Evolutionary conservation across 495 filamentous ascomycete species (phyloP).

Genomic region (Echria macrotheca): DNA sequence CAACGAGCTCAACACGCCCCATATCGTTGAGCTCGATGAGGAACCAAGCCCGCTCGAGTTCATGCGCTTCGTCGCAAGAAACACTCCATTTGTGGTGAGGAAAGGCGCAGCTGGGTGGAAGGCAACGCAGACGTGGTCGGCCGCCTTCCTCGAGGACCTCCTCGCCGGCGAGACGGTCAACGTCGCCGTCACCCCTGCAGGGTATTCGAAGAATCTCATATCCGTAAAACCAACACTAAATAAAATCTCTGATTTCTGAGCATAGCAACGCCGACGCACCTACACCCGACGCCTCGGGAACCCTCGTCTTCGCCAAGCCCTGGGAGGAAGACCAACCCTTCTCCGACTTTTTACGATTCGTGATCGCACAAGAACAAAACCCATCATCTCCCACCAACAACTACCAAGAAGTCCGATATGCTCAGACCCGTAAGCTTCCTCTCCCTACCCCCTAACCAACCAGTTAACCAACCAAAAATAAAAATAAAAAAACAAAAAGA

Average conservation of each 20-base stretch:
- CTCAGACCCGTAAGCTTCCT: conserved; percentile 47
- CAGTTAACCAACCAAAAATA: background rate
- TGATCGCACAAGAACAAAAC: conserved; percentile 36
- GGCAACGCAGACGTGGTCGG: conserved; percentile 55
- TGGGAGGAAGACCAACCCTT: conserved; percentile 49
- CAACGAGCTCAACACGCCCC: conserved; percentile 58
- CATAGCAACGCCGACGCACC: conserved; percentile 58
- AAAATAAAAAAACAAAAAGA: conserved; percentile 33
- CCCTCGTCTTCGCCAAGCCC: conserved; percentile 51
- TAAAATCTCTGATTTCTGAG: background rate
- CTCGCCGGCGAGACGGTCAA: conserved; percentile 53
- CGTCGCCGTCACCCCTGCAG: conserved; percentile 64
- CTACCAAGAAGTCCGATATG: conserved; percentile 42
- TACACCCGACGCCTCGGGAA: conserved; percentile 27
- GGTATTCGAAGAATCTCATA: conserved; percentile 48
- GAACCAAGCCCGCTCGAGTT: conserved; percentile 67
- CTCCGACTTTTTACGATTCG: conserved; percentile 39
- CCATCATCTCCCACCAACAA: conserved; percentile 20
- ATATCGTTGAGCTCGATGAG: conserved; percentile 51
- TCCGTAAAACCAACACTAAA: background rate
- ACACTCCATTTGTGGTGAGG: conserved; percentile 65
- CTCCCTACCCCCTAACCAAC: background rate
- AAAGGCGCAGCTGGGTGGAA: conserved; percentile 52
- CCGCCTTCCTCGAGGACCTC: conserved; percentile 43
- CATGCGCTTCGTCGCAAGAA: conserved; percentile 60